Base-by-base conservation (phyloP, 2,329 filamentous ascomycete species). In the Nectriaceae sp. region DNA sequence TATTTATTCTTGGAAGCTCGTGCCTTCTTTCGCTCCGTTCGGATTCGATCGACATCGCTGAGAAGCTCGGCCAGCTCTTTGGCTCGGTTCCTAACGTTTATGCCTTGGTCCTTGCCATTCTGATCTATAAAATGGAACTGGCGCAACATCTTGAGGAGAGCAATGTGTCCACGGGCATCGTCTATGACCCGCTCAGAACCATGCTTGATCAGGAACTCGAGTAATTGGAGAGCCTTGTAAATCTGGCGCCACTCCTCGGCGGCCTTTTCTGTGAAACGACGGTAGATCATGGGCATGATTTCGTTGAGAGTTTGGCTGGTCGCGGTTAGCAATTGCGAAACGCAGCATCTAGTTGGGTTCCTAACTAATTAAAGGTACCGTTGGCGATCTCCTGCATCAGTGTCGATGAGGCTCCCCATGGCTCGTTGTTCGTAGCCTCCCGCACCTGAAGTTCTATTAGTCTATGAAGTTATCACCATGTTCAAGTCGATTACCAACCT, bases 271-370 rank as follows among this genome's bases (percentile, higher is more conserved):
- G 94, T 99, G 72, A 99, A 99, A 57, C 94, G 89, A 66, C 95
- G 94, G 77, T 99, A 99, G 67, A 99, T 96, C 90, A 99, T 94
- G 58, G 94, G 94, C 94, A 99, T 99, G 68, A 99, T 97, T 72
- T 99, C 94, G 72, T 97, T 97, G 48, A 99, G 84, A 44, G 92
- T 84, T 84, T 96, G 91, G 70, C 93, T 97, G 66, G 48, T 36
- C 16, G 39, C 35, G 15, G 62, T 65, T 45, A 65, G 50, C 40
- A 46, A 41, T 35, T 45, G 40, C 18, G 11, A 52, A 35, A 22
- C 10, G n/a, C n/a, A 19, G 46, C 15, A 21, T 22, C 75, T 20
- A 31, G 18, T 15, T 16, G 40, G 13, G 33, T 19, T 18, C 31
- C 90, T 66, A 77, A 97, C 94, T 97, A 99, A 75, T 93, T 97